These are phyloP conservation scores for Ambrosia hybrid DNA, from an alignment of 140 eudicot genomes.

Conservation along the genomic window DNA sequence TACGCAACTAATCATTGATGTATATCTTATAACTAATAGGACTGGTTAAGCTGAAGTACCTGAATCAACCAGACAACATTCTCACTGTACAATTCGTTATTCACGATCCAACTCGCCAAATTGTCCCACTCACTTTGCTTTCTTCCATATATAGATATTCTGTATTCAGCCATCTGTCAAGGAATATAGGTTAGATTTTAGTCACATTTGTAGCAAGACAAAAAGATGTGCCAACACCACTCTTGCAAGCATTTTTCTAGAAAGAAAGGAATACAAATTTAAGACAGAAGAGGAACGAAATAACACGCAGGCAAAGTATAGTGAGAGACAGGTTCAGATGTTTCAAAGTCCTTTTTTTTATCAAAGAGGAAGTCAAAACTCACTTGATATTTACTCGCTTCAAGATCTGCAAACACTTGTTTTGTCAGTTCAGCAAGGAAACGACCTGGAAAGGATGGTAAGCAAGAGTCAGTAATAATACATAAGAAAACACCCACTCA, in stretches of 20 bases:
- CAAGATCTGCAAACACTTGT: constrained; percentile 90
- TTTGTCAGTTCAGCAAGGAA: constrained; percentile 93
- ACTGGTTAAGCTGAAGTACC: constrained; percentile 40
- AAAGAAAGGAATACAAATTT: background rate
- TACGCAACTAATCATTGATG: background rate
- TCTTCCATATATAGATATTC: constrained; percentile 92
- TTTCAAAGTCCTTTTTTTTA: constrained; percentile 33
- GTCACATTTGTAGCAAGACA: constrained; percentile 8
- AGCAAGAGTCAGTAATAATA: background rate
- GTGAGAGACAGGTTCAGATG: constrained; percentile 25
- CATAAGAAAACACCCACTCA: background rate
- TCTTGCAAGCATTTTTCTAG: too few species aligned
- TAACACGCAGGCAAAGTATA: background rate
- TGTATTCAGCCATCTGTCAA: constrained; percentile 93
- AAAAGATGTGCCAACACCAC: background rate
- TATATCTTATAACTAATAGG: too few species aligned
- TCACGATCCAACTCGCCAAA: constrained; percentile 96
- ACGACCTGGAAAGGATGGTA: constrained; percentile 67
- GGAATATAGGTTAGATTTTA: background rate
- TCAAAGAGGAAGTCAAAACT: constrained; percentile 35
- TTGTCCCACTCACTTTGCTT: constrained; percentile 99
- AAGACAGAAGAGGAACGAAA: background rate
- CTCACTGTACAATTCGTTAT: constrained; percentile 84
- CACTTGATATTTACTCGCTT: constrained; percentile 96
- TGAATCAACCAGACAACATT: constrained; percentile 99